Evolutionary conservation across 768 basidiomycete genomes (phyloP).

Genomic region (Chiua virens): DNA sequence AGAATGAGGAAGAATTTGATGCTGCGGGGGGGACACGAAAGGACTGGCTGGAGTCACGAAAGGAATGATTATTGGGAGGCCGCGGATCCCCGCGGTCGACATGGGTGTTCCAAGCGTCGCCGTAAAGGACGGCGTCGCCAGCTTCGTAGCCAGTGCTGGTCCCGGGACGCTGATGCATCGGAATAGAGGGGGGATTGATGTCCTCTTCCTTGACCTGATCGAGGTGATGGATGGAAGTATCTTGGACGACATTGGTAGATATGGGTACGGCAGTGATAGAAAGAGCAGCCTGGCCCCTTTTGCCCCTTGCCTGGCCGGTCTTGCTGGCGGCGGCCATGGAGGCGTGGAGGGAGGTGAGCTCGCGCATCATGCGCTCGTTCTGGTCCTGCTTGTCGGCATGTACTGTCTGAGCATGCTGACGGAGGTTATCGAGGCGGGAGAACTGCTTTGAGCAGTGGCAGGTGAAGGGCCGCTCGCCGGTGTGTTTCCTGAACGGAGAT

Average conservation of each 20-base stretch:
- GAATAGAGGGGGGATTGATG: slow-evolving; percentile 21
- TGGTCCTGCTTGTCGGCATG: slow-evolving; percentile 91
- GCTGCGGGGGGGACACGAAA: slow-evolving; percentile 63
- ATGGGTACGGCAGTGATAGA: slow-evolving; percentile 17
- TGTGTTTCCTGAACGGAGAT: slow-evolving; percentile 78
- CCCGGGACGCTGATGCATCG: slow-evolving; percentile 58
- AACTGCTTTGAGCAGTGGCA: slow-evolving; percentile 97
- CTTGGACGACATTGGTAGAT: slow-evolving; percentile 17
- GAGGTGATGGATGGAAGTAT: slow-evolving; percentile 17
- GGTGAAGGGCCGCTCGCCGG: slow-evolving; percentile 93
- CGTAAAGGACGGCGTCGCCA: slow-evolving; percentile 31
- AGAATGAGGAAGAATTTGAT: slow-evolving; percentile 40
- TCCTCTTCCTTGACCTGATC: slow-evolving; percentile 46
- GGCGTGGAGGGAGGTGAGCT: slow-evolving; percentile 80
- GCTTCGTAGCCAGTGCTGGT: slow-evolving; percentile 74
- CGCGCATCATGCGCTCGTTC: slow-evolving; percentile 91
- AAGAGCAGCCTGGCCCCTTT: slow-evolving; percentile 34
- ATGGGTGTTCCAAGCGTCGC: slow-evolving; percentile 38
- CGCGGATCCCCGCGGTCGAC: slow-evolving; percentile 39
- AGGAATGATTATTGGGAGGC: slow-evolving; percentile 57
- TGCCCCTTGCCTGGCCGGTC: slow-evolving; percentile 36
- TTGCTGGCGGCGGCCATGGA: slow-evolving; percentile 64
- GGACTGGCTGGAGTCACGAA: slow-evolving; percentile 81
- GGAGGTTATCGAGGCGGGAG: slow-evolving; percentile 92
- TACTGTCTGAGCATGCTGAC: slow-evolving; percentile 96